A percentile compares a stretch with the other conserved stretches of the same genome.
These are phyloP conservation scores for Leccinellum luteum DNA, from an alignment of 768 basidiomycete genomes.

Conservation along the genomic window DNA sequence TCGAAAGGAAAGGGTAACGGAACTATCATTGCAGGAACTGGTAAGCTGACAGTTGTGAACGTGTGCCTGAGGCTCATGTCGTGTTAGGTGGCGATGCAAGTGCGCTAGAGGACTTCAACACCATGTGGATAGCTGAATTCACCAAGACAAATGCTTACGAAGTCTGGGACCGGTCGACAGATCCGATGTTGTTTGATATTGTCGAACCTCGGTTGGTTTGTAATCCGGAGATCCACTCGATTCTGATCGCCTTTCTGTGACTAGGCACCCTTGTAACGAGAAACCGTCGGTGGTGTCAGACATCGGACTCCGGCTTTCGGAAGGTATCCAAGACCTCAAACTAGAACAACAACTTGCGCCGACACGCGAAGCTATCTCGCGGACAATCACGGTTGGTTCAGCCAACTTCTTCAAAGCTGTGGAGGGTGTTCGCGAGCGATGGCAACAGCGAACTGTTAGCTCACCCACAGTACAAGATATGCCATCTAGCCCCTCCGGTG, in stretches of 20 bases:
- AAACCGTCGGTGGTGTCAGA: conserved; percentile 89
- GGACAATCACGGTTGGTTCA: conserved; percentile 71
- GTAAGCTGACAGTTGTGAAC: conserved; percentile 19
- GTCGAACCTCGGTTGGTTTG: conserved; percentile 77
- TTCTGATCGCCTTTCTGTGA: not conserved
- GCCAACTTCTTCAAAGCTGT: conserved; percentile 86
- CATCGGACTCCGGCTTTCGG: conserved; percentile 85
- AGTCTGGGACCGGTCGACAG: conserved; percentile 88
- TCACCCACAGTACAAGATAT: conserved; percentile 26
- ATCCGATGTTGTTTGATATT: conserved; percentile 92
- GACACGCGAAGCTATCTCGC: conserved; percentile 82
- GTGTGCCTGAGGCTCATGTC: conserved; percentile 21
- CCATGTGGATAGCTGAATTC: conserved; percentile 86
- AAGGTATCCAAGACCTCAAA: conserved; percentile 92
- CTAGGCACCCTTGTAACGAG: conserved; percentile 90
- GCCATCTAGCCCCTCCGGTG: conserved; percentile 15
- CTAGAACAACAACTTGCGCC: conserved; percentile 93
- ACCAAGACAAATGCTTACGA: conserved; percentile 83
- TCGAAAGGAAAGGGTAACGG: conserved; percentile 61
- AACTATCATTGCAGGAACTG: conserved; percentile 65
- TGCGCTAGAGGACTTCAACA: conserved; percentile 78
- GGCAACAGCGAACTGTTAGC: conserved; percentile 44
- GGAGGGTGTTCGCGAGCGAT: conserved; percentile 80
- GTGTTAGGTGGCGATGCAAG: conserved; percentile 50
- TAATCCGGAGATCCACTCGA: not conserved